Percentiles rank a stretch among this genome's conserved stretches.
Evolutionary conservation across 2,329 filamentous ascomycete species (phyloP).

Genomic region (Phyllachora maydis): DNA sequence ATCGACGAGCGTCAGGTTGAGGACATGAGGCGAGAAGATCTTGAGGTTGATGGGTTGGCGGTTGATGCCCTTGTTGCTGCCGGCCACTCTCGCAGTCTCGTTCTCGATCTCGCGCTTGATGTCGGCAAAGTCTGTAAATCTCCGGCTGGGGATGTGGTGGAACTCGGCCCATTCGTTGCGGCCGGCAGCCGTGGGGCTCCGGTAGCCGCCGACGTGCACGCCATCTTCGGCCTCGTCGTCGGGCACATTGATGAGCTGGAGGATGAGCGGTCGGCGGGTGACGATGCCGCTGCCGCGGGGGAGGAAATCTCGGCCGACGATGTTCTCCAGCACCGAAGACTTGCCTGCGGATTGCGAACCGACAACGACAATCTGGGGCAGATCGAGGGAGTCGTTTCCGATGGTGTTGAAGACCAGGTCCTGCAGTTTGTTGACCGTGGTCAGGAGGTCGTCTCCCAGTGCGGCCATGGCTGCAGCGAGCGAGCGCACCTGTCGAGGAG

Average conservation of each 20-base stretch:
- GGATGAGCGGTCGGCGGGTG: conserved; percentile 78
- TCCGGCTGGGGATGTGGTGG: conserved; percentile 76
- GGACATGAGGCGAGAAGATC: conserved; percentile 90
- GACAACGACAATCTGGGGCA: conserved; percentile 97
- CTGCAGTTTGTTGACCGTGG: conserved; percentile 94
- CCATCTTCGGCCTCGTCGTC: conserved; percentile 51
- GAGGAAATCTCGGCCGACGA: conserved; percentile 92
- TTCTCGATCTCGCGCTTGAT: conserved; percentile 93
- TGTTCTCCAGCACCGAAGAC: conserved; percentile 96
- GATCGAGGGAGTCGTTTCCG: conserved; percentile 90
- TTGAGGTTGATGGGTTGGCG: conserved; percentile 95
- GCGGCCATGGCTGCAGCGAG: conserved; percentile 51
- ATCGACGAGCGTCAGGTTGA: conserved; percentile 92
- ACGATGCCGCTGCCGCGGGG: conserved; percentile 94
- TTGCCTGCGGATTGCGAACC: conserved; percentile 97
- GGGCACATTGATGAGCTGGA: conserved; percentile 95
- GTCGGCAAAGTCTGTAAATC: conserved; percentile 89
- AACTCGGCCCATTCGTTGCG: conserved; percentile 80
- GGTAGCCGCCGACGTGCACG: conserved; percentile 51
- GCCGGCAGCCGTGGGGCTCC: conserved; percentile 48
- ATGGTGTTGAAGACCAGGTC: conserved; percentile 99
- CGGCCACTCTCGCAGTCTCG: conserved; percentile 45
- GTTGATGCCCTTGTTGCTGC: conserved; percentile 97
- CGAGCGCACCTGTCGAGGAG: too few species aligned
- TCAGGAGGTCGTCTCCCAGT: conserved; percentile 85